phyloP scores from a whole-genome alignment of 1,284 basidiomycete species.

The Melampsora larici-populina region DNA sequence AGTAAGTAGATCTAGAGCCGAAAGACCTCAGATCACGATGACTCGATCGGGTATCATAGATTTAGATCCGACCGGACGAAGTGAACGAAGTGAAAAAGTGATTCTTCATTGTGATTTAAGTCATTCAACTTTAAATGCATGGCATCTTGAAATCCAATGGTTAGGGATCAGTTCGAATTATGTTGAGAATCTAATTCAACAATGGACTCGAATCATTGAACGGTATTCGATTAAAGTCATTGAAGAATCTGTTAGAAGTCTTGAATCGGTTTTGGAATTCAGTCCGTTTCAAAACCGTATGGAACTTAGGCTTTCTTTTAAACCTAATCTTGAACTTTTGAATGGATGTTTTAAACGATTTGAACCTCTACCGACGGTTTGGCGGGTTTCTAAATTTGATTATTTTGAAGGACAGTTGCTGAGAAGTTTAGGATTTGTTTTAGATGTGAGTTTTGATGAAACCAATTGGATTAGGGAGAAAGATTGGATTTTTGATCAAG shows the following conservation, averaged over 20 bases:
- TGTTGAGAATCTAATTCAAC: constrained; percentile 81
- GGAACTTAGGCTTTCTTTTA: constrained; percentile 16
- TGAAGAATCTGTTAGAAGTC: constrained; percentile 57
- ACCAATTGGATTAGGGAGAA: too few species aligned
- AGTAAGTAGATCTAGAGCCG: constrained; percentile 17
- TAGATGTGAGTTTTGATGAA: constrained; percentile 36
- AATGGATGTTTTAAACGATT: constrained; percentile 26
- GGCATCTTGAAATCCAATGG: constrained; percentile 97
- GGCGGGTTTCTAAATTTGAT: constrained; percentile 16
- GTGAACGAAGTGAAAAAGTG: constrained; percentile 76
- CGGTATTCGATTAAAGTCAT: constrained; percentile 86
- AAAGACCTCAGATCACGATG: constrained; percentile 28
- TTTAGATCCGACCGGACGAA: constrained; percentile 30
- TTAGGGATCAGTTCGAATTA: constrained; percentile 92
- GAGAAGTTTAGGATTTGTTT: constrained; percentile 34
- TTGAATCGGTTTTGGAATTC: constrained; percentile 15
- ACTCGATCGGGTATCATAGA: constrained; percentile 35
- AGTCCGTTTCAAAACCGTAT: constrained; percentile 38
- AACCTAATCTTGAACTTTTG: not conserved
- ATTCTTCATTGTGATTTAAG: constrained; percentile 86
- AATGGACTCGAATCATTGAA: constrained; percentile 80
- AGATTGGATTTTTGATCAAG: too few species aligned
- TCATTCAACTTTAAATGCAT: constrained; percentile 83
- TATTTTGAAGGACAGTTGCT: constrained; percentile 43
- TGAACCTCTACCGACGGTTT: constrained; percentile 4